Evolutionary conservation across 164 flowering plant genomes (phyloP).

Genomic region (Vitis riparia): DNA sequence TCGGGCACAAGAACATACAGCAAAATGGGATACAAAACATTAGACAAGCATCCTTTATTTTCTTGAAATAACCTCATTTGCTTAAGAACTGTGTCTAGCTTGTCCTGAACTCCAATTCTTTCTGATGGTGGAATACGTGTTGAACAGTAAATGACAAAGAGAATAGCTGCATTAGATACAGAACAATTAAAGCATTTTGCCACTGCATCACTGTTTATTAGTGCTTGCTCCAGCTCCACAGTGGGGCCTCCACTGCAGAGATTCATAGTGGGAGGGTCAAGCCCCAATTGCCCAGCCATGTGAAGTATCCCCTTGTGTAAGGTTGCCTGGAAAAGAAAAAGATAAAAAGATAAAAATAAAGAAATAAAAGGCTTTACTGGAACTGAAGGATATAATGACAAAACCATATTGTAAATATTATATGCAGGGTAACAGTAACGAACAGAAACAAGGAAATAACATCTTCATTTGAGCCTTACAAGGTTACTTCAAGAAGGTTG

Average conservation of each 20-base stretch:
- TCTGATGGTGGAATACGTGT: slow-evolving; percentile 37
- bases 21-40: slow-evolving; percentile 43
- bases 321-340: slow-evolving; percentile 65
- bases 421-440: too few species aligned
- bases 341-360: neutral
- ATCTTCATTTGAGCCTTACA: too few species aligned
- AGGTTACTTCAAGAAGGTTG: too few species aligned
- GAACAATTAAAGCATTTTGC: slow-evolving; percentile 76
- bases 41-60: slow-evolving; percentile 20
- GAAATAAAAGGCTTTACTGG: neutral
- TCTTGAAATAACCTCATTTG: slow-evolving; percentile 25
- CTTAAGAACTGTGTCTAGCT: slow-evolving; percentile 36
- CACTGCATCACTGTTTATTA: slow-evolving; percentile 84
- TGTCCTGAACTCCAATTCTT: slow-evolving; percentile 45
- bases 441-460: too few species aligned
- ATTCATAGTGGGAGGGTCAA: slow-evolving; percentile 93
- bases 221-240: slow-evolving; percentile 77
- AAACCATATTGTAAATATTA: neutral
- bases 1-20: slow-evolving; percentile 76
- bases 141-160: slow-evolving; percentile 75
- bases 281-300: slow-evolving; percentile 99
- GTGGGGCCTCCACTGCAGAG: slow-evolving; percentile 59
- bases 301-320: slow-evolving; percentile 73
- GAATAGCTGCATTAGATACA: slow-evolving; percentile 64
- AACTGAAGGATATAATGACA: too few species aligned